phyloP scores from a whole-genome alignment of 306 rosid species.

The Potentilla sterilis region DNA sequence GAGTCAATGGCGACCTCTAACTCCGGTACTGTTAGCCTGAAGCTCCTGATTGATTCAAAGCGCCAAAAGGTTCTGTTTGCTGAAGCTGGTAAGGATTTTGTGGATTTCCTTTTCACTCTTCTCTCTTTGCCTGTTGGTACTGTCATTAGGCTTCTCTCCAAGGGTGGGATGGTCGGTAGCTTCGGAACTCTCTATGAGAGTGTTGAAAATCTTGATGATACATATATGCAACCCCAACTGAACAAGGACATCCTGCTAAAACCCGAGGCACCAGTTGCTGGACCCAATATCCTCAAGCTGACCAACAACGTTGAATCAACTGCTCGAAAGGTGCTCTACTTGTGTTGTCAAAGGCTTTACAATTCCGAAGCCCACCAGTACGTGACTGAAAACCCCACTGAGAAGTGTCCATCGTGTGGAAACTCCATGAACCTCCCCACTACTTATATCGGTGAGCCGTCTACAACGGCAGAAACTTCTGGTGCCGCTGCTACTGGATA shows the following conservation, averaged over 20 bases:
- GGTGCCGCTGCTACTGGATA: constrained; percentile 13
- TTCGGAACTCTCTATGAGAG: constrained; percentile 22
- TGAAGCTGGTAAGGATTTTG: constrained; percentile 21
- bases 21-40: neutral
- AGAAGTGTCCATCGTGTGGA: neutral
- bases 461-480: neutral
- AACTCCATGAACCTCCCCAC: accelerated
- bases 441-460: constrained; percentile 1
- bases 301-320: neutral
- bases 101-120: constrained; percentile 26
- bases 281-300: neutral
- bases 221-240: neutral
- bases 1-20: neutral
- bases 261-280: neutral
- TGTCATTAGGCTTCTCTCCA: neutral
- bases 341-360: neutral
- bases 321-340: neutral
- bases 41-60: constrained; percentile 5
- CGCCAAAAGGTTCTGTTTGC: constrained; percentile 23
- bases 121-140: constrained; percentile 32
- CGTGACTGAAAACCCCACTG: neutral
- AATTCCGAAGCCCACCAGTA: neutral
- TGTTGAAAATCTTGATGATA: neutral
- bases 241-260: neutral
- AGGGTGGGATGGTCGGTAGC: constrained; percentile 6